phyloP scores from a whole-genome alignment of 768 basidiomycete genomes.

The Suillus discolor region DNA sequence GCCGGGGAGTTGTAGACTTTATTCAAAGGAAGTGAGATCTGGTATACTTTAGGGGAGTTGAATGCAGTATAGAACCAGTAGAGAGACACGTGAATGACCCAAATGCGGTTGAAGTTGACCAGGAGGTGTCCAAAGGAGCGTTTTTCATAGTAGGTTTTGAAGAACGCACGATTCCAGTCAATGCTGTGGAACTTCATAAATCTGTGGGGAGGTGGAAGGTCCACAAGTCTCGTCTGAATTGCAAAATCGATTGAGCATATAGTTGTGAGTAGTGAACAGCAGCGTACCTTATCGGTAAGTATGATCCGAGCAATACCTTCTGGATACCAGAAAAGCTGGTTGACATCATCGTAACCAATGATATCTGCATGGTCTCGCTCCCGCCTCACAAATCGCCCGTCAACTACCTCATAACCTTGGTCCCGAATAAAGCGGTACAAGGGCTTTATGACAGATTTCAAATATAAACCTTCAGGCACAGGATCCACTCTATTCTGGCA shows the following conservation, averaged over 20 bases:
- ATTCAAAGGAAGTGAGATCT: conserved; percentile 33
- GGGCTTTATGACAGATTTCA: conserved; percentile 88
- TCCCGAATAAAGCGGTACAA: conserved; percentile 96
- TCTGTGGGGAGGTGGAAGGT: conserved; percentile 86
- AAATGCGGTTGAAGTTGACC: conserved; percentile 99
- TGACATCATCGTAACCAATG: conserved; percentile 99
- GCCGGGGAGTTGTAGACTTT: conserved; percentile 64
- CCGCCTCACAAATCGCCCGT: conserved; percentile 91
- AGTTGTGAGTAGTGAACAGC: neutral
- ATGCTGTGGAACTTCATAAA: conserved; percentile 98
- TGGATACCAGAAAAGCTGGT: conserved; percentile 99
- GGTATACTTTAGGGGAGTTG: conserved; percentile 89
- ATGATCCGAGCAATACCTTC: conserved; percentile 95
- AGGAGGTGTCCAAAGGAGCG: conserved; percentile 95
- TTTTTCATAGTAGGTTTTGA: conserved; percentile 99
- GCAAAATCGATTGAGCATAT: conserved; percentile 9
- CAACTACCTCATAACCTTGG: conserved; percentile 95
- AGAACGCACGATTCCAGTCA: conserved; percentile 96
- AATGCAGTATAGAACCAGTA: conserved; percentile 97
- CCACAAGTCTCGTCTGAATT: conserved; percentile 81
- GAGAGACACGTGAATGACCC: conserved; percentile 95
- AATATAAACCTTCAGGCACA: conserved; percentile 94
- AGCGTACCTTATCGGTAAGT: conserved; percentile 78
- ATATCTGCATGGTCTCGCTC: conserved; percentile 93
- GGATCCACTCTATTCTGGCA: conserved; percentile 92